Base-by-base conservation (phyloP, 1,284 basidiomycete genomes). In the Naganishia liquefaciens region DNA sequence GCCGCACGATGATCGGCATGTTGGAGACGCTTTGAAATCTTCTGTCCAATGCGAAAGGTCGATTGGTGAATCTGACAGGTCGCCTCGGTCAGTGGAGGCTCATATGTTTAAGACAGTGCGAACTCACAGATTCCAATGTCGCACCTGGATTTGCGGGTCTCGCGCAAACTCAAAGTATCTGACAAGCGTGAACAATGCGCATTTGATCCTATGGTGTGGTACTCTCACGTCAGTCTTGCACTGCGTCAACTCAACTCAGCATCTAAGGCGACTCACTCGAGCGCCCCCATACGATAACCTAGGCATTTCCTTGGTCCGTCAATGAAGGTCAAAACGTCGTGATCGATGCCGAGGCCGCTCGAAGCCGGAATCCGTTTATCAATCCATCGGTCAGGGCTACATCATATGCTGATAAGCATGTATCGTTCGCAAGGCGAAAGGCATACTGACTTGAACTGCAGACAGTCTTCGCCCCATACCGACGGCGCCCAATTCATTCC, bases 111-210 rank as follows among this genome's bases (percentile, higher is more conserved):
- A 30, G 15, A 10, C 47, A 30, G 3, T 17, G 2, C 28, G 33
- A 13, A 70, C 71, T 64, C 37, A 71, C 72, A 73, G 67, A 54
- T 73, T 73, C 68, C 70, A 72, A 57, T 68, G 68, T n/a, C 46
- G 51, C 13, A 73, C 63, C 49, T 64, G 54, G 27, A 63, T 60
- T 19, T 62, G 66, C 17, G 57, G 54, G n/a, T 69, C 66, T 23
- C 53, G 51, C n/a, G 44, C 60, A 51, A 73, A 65, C 42, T 68
- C 67, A 55, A 74, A 72, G 25, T 70, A 58, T 27, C 66, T 63
- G 6, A 72, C 51, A 17, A 74, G 46, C 13, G 64, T 68, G 57
- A 68, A 74, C 23, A 72, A 42, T 39, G 70, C 62, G 15, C 68
- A 66, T 64, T 74, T 72, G 60, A 71, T 63, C 33, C 54, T 55